Evolutionary conservation across 176 grass and related monocot genomes (phyloP).

Genomic region (Puya raimondii): DNA sequence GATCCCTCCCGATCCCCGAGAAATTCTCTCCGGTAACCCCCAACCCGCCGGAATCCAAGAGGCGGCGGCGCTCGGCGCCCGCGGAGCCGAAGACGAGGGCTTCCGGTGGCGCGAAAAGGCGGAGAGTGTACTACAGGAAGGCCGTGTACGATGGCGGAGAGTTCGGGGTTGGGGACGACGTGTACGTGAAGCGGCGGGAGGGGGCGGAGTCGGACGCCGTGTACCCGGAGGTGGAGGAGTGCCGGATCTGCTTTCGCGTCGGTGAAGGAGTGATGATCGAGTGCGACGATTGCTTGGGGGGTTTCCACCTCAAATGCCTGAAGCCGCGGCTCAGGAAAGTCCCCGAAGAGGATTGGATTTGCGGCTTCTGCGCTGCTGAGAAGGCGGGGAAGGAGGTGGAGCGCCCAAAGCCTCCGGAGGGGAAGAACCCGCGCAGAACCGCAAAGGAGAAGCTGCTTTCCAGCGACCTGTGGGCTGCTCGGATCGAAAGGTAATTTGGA

Average conservation of each 20-base stretch:
- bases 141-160: conserved; percentile 60
- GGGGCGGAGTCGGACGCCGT: conserved; percentile 53
- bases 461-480: conserved; percentile 70
- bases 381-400: conserved; percentile 37
- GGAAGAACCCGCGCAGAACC: conserved; percentile 55
- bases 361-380: conserved; percentile 51
- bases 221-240: conserved; percentile 55
- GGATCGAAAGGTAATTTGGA: conserved; percentile 49
- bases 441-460: conserved; percentile 78
- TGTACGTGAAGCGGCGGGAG: conserved; percentile 78
- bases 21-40: conserved; percentile 1
- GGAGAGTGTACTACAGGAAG: conserved; percentile 42
- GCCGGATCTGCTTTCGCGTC: conserved; percentile 61
- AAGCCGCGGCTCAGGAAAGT: conserved; percentile 63
- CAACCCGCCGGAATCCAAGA: neutral
- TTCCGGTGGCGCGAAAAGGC: conserved; percentile 17
- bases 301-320: conserved; percentile 74
- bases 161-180: conserved; percentile 62
- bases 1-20: neutral
- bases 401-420: conserved; percentile 41
- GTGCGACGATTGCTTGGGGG: conserved; percentile 82
- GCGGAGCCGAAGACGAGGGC: neutral
- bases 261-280: conserved; percentile 62
- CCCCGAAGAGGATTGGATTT: conserved; percentile 83
- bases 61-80: neutral